Conservation (phyloP, 441 rosid genomes). For the Populus hybrid region DNA sequence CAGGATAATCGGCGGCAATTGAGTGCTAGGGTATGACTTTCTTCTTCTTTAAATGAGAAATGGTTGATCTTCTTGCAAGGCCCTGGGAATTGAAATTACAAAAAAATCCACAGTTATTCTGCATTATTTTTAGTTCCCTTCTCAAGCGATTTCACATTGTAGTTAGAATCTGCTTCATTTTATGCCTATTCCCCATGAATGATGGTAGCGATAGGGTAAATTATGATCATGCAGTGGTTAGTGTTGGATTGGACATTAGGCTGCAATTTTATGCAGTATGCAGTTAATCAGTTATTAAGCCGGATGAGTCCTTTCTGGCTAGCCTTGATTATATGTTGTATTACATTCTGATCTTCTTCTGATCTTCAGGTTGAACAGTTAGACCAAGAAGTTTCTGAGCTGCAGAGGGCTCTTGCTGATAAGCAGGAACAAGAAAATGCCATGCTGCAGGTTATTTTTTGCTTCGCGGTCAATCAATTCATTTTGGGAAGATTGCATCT, state of each 20-base stretch:
- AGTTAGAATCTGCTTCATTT: neutral
- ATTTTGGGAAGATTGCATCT: slow-evolving; percentile 9
- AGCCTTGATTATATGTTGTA: slow-evolving; percentile 1
- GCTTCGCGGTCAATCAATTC: slow-evolving; percentile 12
- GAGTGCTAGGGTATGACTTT: slow-evolving; percentile 70
- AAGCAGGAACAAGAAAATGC: slow-evolving; percentile 99
- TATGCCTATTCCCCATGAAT: neutral
- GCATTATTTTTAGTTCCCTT: no score
- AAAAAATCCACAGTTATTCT: neutral
- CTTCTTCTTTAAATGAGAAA: neutral
- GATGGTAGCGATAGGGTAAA: neutral
- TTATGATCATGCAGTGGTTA: neutral
- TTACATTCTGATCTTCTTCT: slow-evolving; percentile 17
- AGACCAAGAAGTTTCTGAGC: slow-evolving; percentile 76
- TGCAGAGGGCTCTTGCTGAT: slow-evolving; percentile 73
- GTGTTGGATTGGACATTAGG: neutral
- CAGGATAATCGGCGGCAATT: slow-evolving; percentile 90
- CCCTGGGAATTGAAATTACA: neutral
- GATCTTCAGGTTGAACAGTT: slow-evolving; percentile 80
- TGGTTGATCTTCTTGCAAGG: neutral
- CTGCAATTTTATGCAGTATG: neutral
- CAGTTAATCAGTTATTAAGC: neutral
- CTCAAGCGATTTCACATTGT: neutral
- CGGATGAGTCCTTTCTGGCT: neutral
- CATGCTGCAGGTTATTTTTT: slow-evolving; percentile 81